phyloP scores from a whole-genome alignment of 805 yeast genomes.

The Blastobotrys attinorum region DNA sequence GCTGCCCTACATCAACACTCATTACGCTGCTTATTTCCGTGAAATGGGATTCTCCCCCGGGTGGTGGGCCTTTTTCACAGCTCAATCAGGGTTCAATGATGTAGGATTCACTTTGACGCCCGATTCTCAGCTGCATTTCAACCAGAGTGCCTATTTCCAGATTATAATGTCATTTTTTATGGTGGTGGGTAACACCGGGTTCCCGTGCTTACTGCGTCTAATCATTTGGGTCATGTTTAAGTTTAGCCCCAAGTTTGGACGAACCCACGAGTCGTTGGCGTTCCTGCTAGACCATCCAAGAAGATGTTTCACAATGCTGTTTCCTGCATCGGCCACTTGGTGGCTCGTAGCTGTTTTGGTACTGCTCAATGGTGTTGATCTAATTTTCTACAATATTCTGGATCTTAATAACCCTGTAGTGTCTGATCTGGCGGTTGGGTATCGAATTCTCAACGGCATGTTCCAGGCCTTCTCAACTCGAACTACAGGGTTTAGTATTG shows the following conservation, averaged over 20 bases:
- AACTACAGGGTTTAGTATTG: conserved; percentile 83
- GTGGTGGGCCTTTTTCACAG: conserved; percentile 92
- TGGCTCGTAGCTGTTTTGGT: conserved; percentile 77
- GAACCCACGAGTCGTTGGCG: conserved; percentile 59
- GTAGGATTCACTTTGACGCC: conserved; percentile 78
- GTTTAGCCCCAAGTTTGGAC: conserved; percentile 47
- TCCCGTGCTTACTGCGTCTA: conserved; percentile 76
- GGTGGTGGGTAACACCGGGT: conserved; percentile 90
- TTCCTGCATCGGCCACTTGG: conserved; percentile 93
- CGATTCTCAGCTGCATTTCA: conserved; percentile 66
- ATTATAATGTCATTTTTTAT: conserved; percentile 61
- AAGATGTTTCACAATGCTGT: conserved; percentile 87
- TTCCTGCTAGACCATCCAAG: conserved; percentile 93
- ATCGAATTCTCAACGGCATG: conserved; percentile 69
- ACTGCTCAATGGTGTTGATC: conserved; percentile 65
- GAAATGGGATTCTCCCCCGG: conserved; percentile 59
- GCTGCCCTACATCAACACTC: conserved; percentile 38
- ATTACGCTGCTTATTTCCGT: conserved; percentile 30
- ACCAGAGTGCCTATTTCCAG: conserved; percentile 54
- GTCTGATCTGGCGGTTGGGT: conserved; percentile 52
- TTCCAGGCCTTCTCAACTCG: conserved; percentile 89
- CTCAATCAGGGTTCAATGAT: conserved; percentile 75
- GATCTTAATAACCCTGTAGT: conserved; percentile 51
- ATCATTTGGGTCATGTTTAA: conserved; percentile 74
- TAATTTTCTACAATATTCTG: conserved; percentile 69